Percentiles rank a stretch among this genome's conserved stretches.
Evolutionary conservation across 768 basidiomycete species (phyloP).

Genomic region (Termitomyces eurrhizus): DNA sequence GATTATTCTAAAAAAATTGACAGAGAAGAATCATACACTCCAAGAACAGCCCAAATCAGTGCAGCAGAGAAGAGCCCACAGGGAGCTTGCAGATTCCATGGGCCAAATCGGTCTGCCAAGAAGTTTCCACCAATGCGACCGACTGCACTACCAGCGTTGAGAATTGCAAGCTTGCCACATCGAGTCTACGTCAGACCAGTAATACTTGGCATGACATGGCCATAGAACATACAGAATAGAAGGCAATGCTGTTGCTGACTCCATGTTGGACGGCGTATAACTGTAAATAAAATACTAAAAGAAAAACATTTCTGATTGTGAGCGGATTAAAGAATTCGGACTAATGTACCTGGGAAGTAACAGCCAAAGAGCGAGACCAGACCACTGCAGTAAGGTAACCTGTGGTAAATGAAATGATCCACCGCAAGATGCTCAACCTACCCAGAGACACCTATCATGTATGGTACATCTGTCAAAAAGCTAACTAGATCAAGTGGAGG

Average conservation of each 20-base stretch:
- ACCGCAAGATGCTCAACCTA: conserved; percentile 9
- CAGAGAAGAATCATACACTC: conserved; percentile 24
- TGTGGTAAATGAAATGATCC: not conserved
- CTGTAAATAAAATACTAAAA: conserved; percentile 9
- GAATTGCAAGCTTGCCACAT: conserved; percentile 27
- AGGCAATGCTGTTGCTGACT: conserved; percentile 11
- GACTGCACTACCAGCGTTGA: conserved; percentile 30
- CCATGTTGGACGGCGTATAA: conserved; percentile 22
- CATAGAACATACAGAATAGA: conserved; percentile 17
- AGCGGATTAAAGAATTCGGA: not conserved
- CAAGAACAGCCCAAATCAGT: conserved; percentile 36
- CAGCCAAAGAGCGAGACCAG: conserved; percentile 12
- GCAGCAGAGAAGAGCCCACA: conserved; percentile 30
- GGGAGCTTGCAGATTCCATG: conserved; percentile 34
- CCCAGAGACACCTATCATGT: conserved; percentile 25
- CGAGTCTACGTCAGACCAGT: not conserved
- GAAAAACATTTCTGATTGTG: not conserved
- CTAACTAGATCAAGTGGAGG: conserved; percentile 23
- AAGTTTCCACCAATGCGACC: conserved; percentile 32
- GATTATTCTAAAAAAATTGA: not conserved
- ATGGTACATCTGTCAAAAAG: conserved; percentile 29
- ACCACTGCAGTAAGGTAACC: not conserved
- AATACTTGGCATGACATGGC: not conserved
- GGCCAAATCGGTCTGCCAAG: conserved; percentile 24
- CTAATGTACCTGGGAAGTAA: conserved; percentile 12